Conservation (phyloP, 768 basidiomycete species). For the Collybiopsis confluens region DNA sequence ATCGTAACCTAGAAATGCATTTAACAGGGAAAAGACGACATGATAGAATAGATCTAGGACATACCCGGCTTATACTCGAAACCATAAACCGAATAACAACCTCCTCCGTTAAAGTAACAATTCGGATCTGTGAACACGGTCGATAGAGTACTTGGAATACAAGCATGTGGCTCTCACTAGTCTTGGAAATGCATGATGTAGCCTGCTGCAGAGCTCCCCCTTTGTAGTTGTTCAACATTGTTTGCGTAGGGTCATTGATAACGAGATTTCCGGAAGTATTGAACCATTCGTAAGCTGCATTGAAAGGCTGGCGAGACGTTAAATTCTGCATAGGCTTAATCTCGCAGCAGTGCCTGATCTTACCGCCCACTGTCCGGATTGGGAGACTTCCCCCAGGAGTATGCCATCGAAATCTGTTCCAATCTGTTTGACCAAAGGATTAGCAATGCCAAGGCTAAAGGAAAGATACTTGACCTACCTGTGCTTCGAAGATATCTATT, state of each 20-base stretch:
- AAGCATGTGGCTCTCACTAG: conserved; percentile 35
- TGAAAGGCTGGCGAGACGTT: conserved; percentile 56
- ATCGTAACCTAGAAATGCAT: conserved; percentile 34
- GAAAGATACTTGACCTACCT: conserved; percentile 32
- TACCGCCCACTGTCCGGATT: conserved; percentile 80
- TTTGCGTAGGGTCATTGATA: conserved; percentile 50
- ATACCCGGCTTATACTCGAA: conserved; percentile 75
- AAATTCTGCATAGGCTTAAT: neutral
- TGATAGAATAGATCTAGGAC: conserved; percentile 12
- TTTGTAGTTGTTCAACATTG: conserved; percentile 57
- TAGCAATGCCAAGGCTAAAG: conserved; percentile 2
- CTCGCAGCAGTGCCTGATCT: conserved; percentile 31
- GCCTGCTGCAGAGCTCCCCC: conserved; percentile 85
- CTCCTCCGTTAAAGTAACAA: conserved; percentile 56
- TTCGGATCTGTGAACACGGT: conserved; percentile 51
- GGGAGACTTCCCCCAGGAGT: conserved; percentile 60
- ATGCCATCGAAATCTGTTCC: conserved; percentile 19
- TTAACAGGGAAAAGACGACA: neutral
- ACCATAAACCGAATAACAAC: conserved; percentile 69
- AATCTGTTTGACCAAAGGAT: conserved; percentile 20
- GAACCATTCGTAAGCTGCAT: conserved; percentile 64
- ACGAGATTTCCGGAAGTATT: conserved; percentile 56
- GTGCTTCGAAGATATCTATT: conserved; percentile 88
- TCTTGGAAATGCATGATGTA: conserved; percentile 62
- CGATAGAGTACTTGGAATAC: neutral